Evolutionary conservation across 352 stramenopile genomes (phyloP).

Genomic region (Phytophthora uliginosa): DNA sequence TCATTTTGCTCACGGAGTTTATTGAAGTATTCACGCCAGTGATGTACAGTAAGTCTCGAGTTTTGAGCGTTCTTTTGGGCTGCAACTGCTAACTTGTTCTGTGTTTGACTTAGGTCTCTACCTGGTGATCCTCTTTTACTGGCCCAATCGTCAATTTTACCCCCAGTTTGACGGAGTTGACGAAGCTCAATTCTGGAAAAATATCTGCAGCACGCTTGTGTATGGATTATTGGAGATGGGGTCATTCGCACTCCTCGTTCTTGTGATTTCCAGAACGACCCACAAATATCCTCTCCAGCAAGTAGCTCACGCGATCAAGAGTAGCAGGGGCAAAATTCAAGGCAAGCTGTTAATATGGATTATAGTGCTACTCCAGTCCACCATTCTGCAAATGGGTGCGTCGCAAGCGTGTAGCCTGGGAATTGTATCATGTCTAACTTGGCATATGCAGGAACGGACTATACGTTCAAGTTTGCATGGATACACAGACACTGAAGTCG

Average conservation of each 20-base stretch:
- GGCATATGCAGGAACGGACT: conserved; percentile 7
- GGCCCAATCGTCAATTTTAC: conserved; percentile 44
- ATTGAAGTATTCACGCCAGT: conserved; percentile 43
- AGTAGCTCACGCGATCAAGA: conserved; percentile 29
- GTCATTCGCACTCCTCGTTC: conserved; percentile 15
- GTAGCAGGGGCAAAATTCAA: conserved; percentile 22
- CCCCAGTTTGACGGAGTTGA: conserved; percentile 25
- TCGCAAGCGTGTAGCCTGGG: neutral
- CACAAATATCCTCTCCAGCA: conserved; percentile 31
- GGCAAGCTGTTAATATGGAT: conserved; percentile 35
- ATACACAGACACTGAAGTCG: neutral
- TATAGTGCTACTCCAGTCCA: conserved; percentile 26
- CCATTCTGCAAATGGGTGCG: conserved; percentile 28
- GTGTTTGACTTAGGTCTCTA: conserved; percentile 28
- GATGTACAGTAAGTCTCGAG: conserved; percentile 33
- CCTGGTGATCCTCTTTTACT: conserved; percentile 26
- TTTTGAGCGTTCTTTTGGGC: neutral
- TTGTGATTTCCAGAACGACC: conserved; percentile 29
- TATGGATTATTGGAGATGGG: conserved; percentile 29
- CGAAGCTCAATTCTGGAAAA: conserved; percentile 8
- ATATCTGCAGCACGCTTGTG: conserved; percentile 11
- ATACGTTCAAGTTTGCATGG: conserved; percentile 18
- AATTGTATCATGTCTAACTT: neutral
- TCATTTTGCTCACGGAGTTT: conserved; percentile 41
- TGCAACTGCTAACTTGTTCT: neutral